These are phyloP conservation scores for Pelargonium nanum DNA, from an alignment of 345 rosid species.

Conservation along the genomic window DNA sequence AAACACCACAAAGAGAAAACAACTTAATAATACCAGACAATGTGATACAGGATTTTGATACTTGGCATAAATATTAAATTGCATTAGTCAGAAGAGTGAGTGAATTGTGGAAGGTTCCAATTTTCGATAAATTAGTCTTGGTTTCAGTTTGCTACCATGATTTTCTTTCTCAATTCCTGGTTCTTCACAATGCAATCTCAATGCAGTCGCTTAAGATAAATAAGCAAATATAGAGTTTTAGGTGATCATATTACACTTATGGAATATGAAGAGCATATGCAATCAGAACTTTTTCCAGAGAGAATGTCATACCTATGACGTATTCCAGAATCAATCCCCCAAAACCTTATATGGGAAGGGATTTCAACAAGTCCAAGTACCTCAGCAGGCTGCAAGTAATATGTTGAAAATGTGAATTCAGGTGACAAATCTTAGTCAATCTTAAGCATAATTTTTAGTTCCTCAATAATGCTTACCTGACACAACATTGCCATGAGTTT, in stretches of 20 bases:
- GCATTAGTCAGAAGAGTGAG: background rate
- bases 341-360: slow-evolving; percentile 85
- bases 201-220: background rate
- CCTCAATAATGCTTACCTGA: slow-evolving; percentile 47
- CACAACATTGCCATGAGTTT: slow-evolving; percentile 97
- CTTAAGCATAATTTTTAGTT: background rate
- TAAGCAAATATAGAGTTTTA: background rate
- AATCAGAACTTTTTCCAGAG: background rate
- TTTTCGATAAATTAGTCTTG: too few species aligned
- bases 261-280: background rate
- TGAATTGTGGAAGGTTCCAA: too few species aligned
- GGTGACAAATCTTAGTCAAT: background rate
- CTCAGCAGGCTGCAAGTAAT: slow-evolving; percentile 77
- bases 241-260: background rate
- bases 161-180: background rate
- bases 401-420: background rate
- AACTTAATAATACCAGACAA: too few species aligned
- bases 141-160: background rate
- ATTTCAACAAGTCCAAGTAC: slow-evolving; percentile 86
- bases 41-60: background rate
- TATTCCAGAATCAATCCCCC: slow-evolving; percentile 99
- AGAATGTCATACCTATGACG: slow-evolving; percentile 62
- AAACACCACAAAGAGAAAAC: too few species aligned
- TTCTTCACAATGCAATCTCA: background rate
- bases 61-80: too few species aligned